A percentile compares a stretch with the other conserved stretches of the same genome.
Conservation (phyloP, 139 green algal genomes). For the Picochlorum sp. region DNA sequence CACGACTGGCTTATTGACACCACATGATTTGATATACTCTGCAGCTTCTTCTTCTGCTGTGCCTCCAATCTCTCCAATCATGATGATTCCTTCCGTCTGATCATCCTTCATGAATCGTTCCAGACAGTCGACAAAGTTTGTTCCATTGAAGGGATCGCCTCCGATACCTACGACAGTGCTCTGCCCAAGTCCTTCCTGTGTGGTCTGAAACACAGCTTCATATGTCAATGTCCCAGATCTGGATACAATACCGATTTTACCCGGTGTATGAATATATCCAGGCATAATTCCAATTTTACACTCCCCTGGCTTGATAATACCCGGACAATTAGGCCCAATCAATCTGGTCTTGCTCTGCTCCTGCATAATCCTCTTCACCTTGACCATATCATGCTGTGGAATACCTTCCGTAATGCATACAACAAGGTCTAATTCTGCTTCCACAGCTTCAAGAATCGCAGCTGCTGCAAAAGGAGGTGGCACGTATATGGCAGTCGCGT, state of each 20-base stretch:
- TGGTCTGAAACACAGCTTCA: slow-evolving; percentile 97
- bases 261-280: slow-evolving; percentile 97
- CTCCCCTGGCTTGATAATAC: slow-evolving; percentile 96
- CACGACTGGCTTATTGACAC: slow-evolving; percentile 94
- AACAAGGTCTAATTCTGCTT: slow-evolving; percentile 90
- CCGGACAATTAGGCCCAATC: slow-evolving; percentile 98
- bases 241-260: slow-evolving; percentile 93
- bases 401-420: slow-evolving; percentile 99
- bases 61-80: slow-evolving; percentile 99
- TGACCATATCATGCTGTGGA: slow-evolving; percentile 46
- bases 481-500: slow-evolving; percentile 92
- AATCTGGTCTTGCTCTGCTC: slow-evolving; percentile 81
- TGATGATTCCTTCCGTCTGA: slow-evolving; percentile 95
- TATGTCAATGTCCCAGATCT: slow-evolving; percentile 96
- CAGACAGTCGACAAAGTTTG: slow-evolving; percentile 98
- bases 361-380: slow-evolving; percentile 86
- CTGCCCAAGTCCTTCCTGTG: slow-evolving; percentile 83
- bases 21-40: slow-evolving; percentile 75
- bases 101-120: slow-evolving; percentile 91
- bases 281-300: slow-evolving; percentile 99
- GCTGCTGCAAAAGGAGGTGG: slow-evolving; percentile 88
- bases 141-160: slow-evolving; percentile 92
- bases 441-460: slow-evolving; percentile 88
- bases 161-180: slow-evolving; percentile 90
- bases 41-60: slow-evolving; percentile 96